Evolutionary conservation across 352 stramenopile species (phyloP).

Genomic region (Phytophthora hybrid): DNA sequence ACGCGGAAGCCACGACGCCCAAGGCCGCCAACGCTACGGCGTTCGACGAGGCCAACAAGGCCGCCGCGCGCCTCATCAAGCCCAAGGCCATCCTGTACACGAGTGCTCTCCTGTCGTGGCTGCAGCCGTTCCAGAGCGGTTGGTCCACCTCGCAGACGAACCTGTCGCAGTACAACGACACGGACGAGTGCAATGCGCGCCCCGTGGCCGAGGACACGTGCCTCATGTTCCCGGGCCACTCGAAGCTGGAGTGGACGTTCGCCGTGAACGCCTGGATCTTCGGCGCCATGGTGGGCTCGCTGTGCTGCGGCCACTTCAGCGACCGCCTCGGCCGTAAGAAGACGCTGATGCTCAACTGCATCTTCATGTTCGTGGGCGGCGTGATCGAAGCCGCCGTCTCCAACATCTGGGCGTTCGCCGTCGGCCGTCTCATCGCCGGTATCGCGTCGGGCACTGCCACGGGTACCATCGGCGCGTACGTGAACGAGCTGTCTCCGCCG

Average conservation of each 20-base stretch:
- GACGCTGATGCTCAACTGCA: constrained; percentile 18
- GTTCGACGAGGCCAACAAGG: constrained; percentile 29
- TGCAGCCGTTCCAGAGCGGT: constrained; percentile 57
- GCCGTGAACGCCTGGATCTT: constrained; percentile 19
- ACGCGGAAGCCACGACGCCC: constrained; percentile 18
- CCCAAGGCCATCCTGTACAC: constrained; percentile 24
- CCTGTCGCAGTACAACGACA: constrained; percentile 12
- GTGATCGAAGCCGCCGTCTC: constrained; percentile 4
- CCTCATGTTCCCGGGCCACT: constrained; percentile 4
- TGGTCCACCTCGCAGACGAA: constrained; percentile 40
- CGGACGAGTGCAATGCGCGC: neutral
- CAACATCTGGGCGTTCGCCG: constrained; percentile 25
- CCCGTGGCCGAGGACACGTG: constrained; percentile 23
- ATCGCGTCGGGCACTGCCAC: constrained; percentile 34
- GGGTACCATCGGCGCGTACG: constrained; percentile 29
- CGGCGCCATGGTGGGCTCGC: no score
- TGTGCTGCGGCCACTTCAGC: constrained; percentile 30
- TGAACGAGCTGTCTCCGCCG: constrained; percentile 18
- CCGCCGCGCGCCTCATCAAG: constrained; percentile 14
- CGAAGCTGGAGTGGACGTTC: neutral
- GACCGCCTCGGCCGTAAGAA: constrained; percentile 33
- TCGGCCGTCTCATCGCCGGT: constrained; percentile 32
- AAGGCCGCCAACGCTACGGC: constrained; percentile 7
- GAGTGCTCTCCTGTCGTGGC: constrained; percentile 38
- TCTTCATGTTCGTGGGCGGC: no score